phyloP scores from a whole-genome alignment of 192 early-diverging fungal species.

The Chytriomyces confervae region DNA sequence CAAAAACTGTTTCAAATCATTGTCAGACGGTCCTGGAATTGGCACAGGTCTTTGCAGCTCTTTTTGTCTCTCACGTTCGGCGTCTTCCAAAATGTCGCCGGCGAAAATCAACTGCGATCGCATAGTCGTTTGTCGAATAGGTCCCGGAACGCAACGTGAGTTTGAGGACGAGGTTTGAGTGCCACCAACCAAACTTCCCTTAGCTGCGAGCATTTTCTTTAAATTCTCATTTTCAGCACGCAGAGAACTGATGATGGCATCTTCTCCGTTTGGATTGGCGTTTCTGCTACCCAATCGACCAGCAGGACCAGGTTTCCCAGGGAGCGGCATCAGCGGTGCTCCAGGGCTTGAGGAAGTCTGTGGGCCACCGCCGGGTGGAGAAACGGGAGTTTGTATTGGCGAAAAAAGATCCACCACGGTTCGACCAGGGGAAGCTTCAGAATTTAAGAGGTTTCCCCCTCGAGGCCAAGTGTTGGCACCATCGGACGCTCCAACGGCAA shows the following conservation, averaged over 20 bases:
- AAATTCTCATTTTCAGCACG: slow-evolving; percentile 25
- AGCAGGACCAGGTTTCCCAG: not conserved
- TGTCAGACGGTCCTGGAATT: too few relatives aligned
- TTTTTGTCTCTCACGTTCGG: slow-evolving; percentile 53
- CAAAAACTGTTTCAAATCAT: too few relatives aligned
- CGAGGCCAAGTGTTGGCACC: too few relatives aligned
- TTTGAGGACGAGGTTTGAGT: not conserved
- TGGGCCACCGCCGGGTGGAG: not conserved
- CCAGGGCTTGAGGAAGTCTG: not conserved
- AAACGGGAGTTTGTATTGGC: not conserved
- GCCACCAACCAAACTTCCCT: not conserved
- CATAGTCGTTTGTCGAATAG: not conserved
- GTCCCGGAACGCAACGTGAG: not conserved
- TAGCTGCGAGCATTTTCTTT: slow-evolving; percentile 2
- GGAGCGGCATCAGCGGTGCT: not conserved
- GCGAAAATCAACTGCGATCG: slow-evolving; percentile 24
- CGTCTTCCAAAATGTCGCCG: slow-evolving; percentile 33
- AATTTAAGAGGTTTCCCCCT: not conserved
- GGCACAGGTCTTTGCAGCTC: slow-evolving; percentile 31
- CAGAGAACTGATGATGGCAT: slow-evolving; percentile 53
- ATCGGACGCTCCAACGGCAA: too few relatives aligned
- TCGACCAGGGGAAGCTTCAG: not conserved
- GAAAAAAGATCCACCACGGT: not conserved
- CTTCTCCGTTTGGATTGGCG: not conserved
- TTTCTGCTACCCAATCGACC: not conserved